phyloP scores from a whole-genome alignment of 2,329 filamentous ascomycete species.

The Colletotrichum sp. region DNA sequence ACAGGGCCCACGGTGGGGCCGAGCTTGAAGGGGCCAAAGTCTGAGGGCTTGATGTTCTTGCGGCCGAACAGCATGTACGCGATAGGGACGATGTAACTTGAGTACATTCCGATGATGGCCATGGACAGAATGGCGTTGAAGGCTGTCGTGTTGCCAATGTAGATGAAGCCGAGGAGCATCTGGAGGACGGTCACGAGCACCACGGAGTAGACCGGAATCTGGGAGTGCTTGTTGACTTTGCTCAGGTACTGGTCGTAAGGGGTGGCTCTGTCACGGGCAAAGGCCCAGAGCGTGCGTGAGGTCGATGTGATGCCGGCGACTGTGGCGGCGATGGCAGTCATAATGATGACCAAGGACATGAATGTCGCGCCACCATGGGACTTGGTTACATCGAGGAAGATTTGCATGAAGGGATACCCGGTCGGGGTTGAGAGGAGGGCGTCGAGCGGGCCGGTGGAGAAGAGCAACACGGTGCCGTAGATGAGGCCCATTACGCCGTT shows the following conservation, averaged over 20 bases:
- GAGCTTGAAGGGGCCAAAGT: constrained; percentile 32
- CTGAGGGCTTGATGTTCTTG: constrained; percentile 11
- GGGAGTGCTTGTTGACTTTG: constrained; percentile 30
- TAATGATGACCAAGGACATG: constrained; percentile 31
- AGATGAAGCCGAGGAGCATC: constrained; percentile 39
- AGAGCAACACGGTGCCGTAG: constrained; percentile 47
- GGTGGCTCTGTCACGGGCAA: constrained; percentile 40
- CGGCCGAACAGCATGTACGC: constrained; percentile 40
- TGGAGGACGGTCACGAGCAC: constrained; percentile 29
- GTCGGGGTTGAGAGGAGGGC: constrained; percentile 41
- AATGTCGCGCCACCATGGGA: constrained; percentile 28
- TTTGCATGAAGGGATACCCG: constrained; percentile 48
- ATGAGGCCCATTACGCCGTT: constrained; percentile 51
- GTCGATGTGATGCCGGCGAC: constrained; percentile 38
- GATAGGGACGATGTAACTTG: constrained; percentile 47
- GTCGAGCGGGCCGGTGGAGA: constrained; percentile 43
- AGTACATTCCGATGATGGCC: constrained; percentile 47
- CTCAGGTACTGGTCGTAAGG: constrained; percentile 40
- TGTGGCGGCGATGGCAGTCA: constrained; percentile 32
- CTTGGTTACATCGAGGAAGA: constrained; percentile 35
- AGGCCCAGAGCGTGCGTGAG: constrained; percentile 42
- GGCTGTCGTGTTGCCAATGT: constrained; percentile 45
- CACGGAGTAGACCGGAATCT: constrained; percentile 38
- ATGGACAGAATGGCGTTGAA: constrained; percentile 46
- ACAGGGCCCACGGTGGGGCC: constrained; percentile 34